Evolutionary conservation across 2,329 filamentous ascomycete species (phyloP).

Genomic region (Zymoseptoria ardabiliae): DNA sequence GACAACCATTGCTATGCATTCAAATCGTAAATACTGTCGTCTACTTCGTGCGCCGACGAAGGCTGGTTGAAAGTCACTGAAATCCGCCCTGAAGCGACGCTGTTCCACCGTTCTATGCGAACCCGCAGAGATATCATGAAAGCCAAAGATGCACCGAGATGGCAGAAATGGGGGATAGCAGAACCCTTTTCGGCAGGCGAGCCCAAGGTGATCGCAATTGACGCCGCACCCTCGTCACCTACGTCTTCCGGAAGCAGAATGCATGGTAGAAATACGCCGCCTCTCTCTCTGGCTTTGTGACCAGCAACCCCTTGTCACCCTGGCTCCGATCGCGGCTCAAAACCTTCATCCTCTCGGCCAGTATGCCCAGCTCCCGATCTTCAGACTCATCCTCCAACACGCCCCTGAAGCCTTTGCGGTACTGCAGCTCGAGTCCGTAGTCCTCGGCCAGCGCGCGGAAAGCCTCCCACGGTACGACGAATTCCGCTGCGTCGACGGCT

Average conservation of each 20-base stretch:
- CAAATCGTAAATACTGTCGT: neutral
- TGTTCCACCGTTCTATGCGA: neutral
- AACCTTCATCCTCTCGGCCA: constrained; percentile 96
- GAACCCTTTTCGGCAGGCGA: neutral
- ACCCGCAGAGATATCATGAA: neutral
- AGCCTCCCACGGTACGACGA: constrained; percentile 95
- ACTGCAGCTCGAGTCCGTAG: constrained; percentile 92
- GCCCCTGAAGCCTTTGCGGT: constrained; percentile 82
- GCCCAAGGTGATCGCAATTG: neutral
- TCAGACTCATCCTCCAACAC: constrained; percentile 91
- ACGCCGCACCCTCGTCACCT: neutral
- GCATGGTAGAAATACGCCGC: constrained; percentile 84
- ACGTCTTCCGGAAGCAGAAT: constrained; percentile 86
- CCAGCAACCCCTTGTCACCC: constrained; percentile 51
- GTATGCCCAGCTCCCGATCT: constrained; percentile 67
- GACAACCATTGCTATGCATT: neutral
- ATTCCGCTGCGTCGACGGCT: constrained; percentile 94
- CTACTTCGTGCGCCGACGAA: neutral
- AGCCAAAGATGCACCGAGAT: neutral
- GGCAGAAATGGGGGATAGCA: neutral
- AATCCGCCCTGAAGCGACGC: neutral
- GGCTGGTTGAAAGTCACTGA: neutral
- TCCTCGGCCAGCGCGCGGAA: constrained; percentile 94
- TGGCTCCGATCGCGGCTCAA: constrained; percentile 54
- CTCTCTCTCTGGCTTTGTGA: constrained; percentile 83